phyloP scores from a whole-genome alignment of 495 filamentous ascomycete genomes.

The Neurospora discreta region DNA sequence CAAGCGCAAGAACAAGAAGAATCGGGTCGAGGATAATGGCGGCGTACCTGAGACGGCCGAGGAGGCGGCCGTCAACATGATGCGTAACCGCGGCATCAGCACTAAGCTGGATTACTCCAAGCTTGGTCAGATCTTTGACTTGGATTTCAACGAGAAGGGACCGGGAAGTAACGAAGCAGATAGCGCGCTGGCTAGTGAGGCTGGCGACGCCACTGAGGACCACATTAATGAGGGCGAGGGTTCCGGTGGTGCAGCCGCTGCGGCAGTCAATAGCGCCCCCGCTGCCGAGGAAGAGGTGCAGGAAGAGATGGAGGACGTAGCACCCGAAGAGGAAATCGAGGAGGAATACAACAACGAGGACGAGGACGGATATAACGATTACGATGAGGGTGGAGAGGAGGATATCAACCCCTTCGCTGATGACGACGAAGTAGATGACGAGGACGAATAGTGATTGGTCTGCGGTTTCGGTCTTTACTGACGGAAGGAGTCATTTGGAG shows the following conservation, averaged over 20 bases:
- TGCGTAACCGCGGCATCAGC: slow-evolving; percentile 60
- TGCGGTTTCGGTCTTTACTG: background rate
- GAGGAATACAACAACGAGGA: slow-evolving; percentile 13
- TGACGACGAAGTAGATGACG: slow-evolving; percentile 5
- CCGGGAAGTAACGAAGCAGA: slow-evolving; percentile 21
- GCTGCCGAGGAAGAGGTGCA: slow-evolving; percentile 1
- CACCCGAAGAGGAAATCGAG: slow-evolving; percentile 13
- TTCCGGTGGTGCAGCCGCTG: background rate
- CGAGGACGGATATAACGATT: slow-evolving; percentile 18
- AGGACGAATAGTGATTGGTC: slow-evolving; percentile 8
- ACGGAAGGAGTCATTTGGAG: background rate
- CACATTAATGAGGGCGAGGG: background rate
- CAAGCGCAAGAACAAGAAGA: slow-evolving; percentile 38
- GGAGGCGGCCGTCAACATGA: slow-evolving; percentile 64
- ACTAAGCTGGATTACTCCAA: slow-evolving; percentile 80
- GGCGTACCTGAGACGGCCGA: slow-evolving; percentile 42
- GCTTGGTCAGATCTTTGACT: slow-evolving; percentile 40
- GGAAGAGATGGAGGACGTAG: slow-evolving; percentile 5
- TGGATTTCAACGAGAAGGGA: slow-evolving; percentile 17
- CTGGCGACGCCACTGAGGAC: background rate
- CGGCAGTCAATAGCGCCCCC: background rate
- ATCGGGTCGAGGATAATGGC: slow-evolving; percentile 41
- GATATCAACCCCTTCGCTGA: slow-evolving; percentile 17
- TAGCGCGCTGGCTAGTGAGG: background rate
- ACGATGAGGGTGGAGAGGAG: slow-evolving; percentile 18